phyloP scores from a whole-genome alignment of 805 yeast species.

The Candida maesae region DNA sequence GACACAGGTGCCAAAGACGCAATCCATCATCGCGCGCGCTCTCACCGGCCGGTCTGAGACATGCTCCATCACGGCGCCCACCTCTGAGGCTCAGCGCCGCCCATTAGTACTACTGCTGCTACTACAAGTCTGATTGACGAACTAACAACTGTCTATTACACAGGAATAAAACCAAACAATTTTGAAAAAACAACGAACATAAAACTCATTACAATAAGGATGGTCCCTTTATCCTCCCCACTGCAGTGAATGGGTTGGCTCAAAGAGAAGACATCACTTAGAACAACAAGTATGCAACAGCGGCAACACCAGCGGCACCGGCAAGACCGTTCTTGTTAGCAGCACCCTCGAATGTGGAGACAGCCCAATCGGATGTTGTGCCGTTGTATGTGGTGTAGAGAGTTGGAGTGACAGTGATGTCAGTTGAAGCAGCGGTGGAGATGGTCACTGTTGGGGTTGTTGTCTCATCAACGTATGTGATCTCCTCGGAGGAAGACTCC shows the following conservation, averaged over 20 bases:
- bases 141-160: constrained; percentile 5
- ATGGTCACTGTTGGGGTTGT: constrained; percentile 34
- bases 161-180: constrained; percentile 4
- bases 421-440: constrained; percentile 44
- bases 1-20: too few species aligned
- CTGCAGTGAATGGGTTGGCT: background rate
- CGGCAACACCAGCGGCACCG: constrained; percentile 27
- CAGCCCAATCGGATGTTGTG: constrained; percentile 14
- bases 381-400: constrained; percentile 31
- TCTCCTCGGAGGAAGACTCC: constrained; percentile 38
- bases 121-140: background rate
- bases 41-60: too few species aligned
- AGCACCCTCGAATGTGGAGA: constrained; percentile 23
- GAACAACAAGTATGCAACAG: constrained; percentile 28
- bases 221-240: background rate
- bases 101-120: too few species aligned
- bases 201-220: background rate
- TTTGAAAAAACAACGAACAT: background rate
- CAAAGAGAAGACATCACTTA: constrained; percentile 11
- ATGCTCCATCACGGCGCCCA: too few species aligned
- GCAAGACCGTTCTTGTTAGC: constrained; percentile 21
- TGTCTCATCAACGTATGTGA: constrained; percentile 36
- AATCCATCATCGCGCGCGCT: too few species aligned
- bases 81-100: too few species aligned
- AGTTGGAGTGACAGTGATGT: constrained; percentile 35